These are phyloP conservation scores for Neurospora sp. DNA, from an alignment of 495 filamentous ascomycete genomes.

Conservation along the genomic window DNA sequence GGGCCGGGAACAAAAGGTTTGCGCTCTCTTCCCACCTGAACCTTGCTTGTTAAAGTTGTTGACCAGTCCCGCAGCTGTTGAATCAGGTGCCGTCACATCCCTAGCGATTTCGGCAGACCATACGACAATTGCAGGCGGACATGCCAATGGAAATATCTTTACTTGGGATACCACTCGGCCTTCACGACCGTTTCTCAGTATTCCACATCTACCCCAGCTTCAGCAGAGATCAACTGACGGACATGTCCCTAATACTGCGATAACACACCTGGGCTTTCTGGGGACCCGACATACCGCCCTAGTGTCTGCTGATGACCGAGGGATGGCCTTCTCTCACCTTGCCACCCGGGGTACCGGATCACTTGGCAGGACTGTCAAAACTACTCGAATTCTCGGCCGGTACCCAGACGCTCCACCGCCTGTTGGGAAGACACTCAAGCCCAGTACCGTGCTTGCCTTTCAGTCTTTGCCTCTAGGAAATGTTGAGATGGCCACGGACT, in stretches of 20 bases:
- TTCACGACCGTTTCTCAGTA: constrained; percentile 78
- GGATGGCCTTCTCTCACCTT: constrained; percentile 97
- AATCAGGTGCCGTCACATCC: constrained; percentile 79
- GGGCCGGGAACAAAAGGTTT: constrained; percentile 88
- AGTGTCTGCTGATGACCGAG: constrained; percentile 91
- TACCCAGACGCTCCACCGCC: constrained; percentile 61
- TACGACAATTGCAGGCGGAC: constrained; percentile 79
- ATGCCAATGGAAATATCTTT: constrained; percentile 85
- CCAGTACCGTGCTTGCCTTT: constrained; percentile 91
- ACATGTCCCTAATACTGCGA: constrained; percentile 62
- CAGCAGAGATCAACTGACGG: constrained; percentile 63
- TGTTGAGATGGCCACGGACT: constrained; percentile 77
- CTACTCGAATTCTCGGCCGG: constrained; percentile 79
- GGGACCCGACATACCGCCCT: constrained; percentile 89
- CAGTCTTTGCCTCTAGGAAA: constrained; percentile 85
- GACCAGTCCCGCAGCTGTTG: constrained; percentile 52
- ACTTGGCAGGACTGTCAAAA: constrained; percentile 76
- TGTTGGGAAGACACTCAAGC: constrained; percentile 60
- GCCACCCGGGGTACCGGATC: constrained; percentile 85
- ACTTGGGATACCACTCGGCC: constrained; percentile 86
- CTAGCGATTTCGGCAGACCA: constrained; percentile 90
- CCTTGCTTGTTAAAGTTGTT: constrained; percentile 7
- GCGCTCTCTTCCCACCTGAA: constrained; percentile 8
- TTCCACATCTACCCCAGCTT: constrained; percentile 63
- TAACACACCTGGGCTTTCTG: constrained; percentile 90